Evolutionary conservation across 176 grass and related monocot species (phyloP), one percentile per base, ranked within the genome.

Genomic region (Paspalum notatum): DNA sequence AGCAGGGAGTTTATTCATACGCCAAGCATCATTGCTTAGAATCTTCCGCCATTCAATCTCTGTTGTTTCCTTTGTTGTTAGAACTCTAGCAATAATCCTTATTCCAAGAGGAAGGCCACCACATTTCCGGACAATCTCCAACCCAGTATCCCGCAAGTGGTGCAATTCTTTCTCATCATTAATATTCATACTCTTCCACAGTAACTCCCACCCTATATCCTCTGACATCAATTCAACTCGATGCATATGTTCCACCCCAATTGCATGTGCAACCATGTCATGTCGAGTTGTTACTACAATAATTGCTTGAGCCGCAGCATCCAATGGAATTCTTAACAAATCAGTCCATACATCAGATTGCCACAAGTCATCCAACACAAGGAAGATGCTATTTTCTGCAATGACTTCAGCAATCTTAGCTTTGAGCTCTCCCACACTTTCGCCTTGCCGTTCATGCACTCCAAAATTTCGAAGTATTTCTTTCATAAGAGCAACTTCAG

Each of bases 321-420:
- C 51, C 0, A 89, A 11, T 16, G 82, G 47, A 26, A 20, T 82
- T 55, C 67, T 53, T 9, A 85, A 22, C 67, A 77, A 45, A 44
- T 77, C 32, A 0, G 12, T 64, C 87, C 87, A 85, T 18, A 84
- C 76, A 13, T 75, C 41, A 20, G 49, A 61, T 27, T 56, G 39
- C 80, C 87, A 89, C 20, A 89, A 32, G 68, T 89, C 82, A 67
- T 78, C 82, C 14, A 89, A 17, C 62, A 84, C 75, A 22, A 89
- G 46, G 1, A 84, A 77, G 24, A 47, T 51, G 32, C 54, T 79
- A 51, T 57, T 73, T 2, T 57, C 74, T 16, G 41, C 2, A 42
- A 84, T 67, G 53, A 20, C 12, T 24, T 6, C 25, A 49, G 47
- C 24, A 17, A 88, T 54, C 21, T 75, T 49, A 5, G 15, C 5